phyloP scores from a whole-genome alignment of 371 early-diverging fungal species.

The Mucor circinelloides region DNA sequence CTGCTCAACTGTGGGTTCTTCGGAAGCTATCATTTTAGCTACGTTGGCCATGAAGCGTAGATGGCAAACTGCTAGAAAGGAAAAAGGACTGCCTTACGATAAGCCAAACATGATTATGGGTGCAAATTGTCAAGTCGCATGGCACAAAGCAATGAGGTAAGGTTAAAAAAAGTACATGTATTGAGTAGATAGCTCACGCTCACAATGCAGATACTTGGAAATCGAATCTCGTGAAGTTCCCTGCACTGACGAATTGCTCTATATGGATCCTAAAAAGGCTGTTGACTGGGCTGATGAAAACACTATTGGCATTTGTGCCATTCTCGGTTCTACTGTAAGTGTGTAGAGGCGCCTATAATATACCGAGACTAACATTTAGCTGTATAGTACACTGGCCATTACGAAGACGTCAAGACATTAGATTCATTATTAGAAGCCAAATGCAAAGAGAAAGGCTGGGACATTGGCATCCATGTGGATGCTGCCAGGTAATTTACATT shows the following conservation, averaged over 20 bases:
- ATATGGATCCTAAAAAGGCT: slow-evolving; percentile 63
- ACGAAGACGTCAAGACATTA: slow-evolving; percentile 70
- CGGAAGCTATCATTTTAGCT: slow-evolving; percentile 75
- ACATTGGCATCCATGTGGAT: slow-evolving; percentile 79
- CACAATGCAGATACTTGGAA: slow-evolving; percentile 60
- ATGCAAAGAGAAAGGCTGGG: slow-evolving; percentile 54
- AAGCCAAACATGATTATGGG: slow-evolving; percentile 78
- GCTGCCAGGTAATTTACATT: slow-evolving; percentile 58
- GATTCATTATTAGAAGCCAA: slow-evolving; percentile 60
- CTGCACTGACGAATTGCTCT: slow-evolving; percentile 52
- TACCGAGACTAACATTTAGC: too few relatives aligned
- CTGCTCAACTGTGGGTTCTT: slow-evolving; percentile 72
- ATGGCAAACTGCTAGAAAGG: slow-evolving; percentile 62
- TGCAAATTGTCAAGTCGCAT: slow-evolving; percentile 68
- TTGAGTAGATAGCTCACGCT: not conserved
- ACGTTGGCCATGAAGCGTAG: slow-evolving; percentile 74
- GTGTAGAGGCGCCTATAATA: not conserved
- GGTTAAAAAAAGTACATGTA: not conserved
- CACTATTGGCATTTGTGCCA: slow-evolving; percentile 74
- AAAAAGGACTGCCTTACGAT: slow-evolving; percentile 56
- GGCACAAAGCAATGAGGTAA: slow-evolving; percentile 46
- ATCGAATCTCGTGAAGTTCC: slow-evolving; percentile 65
- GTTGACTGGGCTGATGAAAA: slow-evolving; percentile 71
- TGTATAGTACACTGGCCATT: slow-evolving; percentile 75
- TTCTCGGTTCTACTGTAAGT: slow-evolving; percentile 70